Evolutionary conservation across 2,329 filamentous ascomycete species (phyloP), one percentile per base, ranked within the genome.

Genomic region (Hawksworthiomyces lignivorus): DNA sequence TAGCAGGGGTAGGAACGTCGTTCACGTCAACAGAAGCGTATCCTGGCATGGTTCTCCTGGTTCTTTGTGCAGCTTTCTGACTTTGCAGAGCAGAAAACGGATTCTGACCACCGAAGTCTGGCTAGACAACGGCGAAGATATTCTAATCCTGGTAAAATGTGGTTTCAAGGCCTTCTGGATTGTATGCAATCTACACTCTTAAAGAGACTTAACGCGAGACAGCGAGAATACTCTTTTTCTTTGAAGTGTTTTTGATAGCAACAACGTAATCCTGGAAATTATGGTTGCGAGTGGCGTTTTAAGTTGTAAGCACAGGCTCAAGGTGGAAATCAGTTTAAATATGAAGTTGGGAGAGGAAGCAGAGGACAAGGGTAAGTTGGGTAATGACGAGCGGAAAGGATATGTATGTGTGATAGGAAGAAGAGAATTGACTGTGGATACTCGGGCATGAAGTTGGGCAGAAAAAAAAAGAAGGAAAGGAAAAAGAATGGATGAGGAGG

Each of bases 1-100:
- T 79, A 67, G 72, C 68, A 58, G 75, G 69, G 56, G 71, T 73
- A 58, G 74, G 68, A 62, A 74, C 71, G 63, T 77, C 72, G 60
- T 75, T 72, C 63, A 75, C 68, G 58, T 76, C 72, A 62, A 69
- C 57, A 55, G 67, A 65, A 55, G 65, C 73, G 66, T 66, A 75
- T 62, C 67, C 66, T 58, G 72, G 64, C 72, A 77, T 75, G 55
- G 65, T 54, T 28, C 24, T 44, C 43, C 35, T 35, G 39, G 42
- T 26, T 20, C 43, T 38, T 20, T 20, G 30, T 32, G 27, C 17
- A 24, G 22, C 15, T 10, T 41, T 28, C 34, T 38, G 7, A 29
- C 14, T 20, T 19, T 18, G 4, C 15, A 12, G 17, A n/a, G n/a
- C n/a, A n/a, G n/a, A n/a, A n/a, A 26, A 26, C 12, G 8, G 24